Evolutionary conservation across 2,329 filamentous ascomycete genomes (phyloP).

Genomic region (Verticillium nonalfalfae): DNA sequence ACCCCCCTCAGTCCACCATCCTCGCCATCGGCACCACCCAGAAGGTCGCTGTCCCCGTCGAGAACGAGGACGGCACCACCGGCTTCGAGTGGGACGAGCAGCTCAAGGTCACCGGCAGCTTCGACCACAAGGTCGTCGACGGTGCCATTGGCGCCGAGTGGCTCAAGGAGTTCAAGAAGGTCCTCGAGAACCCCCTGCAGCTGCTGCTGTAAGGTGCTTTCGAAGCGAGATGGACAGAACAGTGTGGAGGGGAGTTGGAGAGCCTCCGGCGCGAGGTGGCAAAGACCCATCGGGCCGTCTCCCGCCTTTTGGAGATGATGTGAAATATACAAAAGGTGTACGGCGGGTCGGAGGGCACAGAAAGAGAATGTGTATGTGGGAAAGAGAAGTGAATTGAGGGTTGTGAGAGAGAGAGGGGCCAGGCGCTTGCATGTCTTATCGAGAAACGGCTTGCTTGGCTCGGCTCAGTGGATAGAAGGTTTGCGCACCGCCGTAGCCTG

Average conservation of each 20-base stretch:
- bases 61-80: slow-evolving; percentile 74
- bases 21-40: slow-evolving; percentile 89
- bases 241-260: not conserved
- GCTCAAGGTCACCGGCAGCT: slow-evolving; percentile 89
- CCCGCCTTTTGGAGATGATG: not conserved
- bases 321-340: not conserved
- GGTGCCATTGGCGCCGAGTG: slow-evolving; percentile 95
- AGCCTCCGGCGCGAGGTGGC: slow-evolving; percentile 5
- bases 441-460: slow-evolving; percentile 2
- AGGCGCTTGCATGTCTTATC: not conserved
- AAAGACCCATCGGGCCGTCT: slow-evolving; percentile 7
- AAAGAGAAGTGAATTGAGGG: slow-evolving; percentile 6
- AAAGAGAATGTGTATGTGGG: slow-evolving; percentile 1
- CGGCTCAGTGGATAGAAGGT: slow-evolving; percentile 9
- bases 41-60: slow-evolving; percentile 86
- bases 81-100: slow-evolving; percentile 90
- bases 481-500: slow-evolving; percentile 15
- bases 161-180: slow-evolving; percentile 95
- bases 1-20: slow-evolving; percentile 95
- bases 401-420: slow-evolving; percentile 3
- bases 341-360: slow-evolving; percentile 6
- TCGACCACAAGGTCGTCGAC: slow-evolving; percentile 98
- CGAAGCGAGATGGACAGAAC: not conserved
- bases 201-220: slow-evolving; percentile 65
- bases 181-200: slow-evolving; percentile 93